phyloP scores from a whole-genome alignment of 2,329 filamentous ascomycete genomes.

The Arthroderma sp. region DNA sequence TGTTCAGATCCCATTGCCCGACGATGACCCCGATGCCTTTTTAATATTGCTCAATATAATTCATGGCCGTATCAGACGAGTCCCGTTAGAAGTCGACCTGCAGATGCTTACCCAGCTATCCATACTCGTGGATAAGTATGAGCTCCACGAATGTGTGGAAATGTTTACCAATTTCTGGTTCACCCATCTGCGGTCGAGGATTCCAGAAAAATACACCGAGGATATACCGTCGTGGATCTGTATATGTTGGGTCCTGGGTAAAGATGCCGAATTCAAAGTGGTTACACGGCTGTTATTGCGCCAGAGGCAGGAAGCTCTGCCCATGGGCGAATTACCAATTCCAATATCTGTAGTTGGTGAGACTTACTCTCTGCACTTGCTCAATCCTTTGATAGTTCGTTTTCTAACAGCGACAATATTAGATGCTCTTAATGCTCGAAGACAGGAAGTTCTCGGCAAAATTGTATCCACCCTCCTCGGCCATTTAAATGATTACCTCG shows the following conservation, averaged over 20 bases:
- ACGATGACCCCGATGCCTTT: conserved; percentile 19
- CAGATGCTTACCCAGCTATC: conserved; percentile 9
- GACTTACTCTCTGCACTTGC: not conserved
- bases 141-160: conserved; percentile 10
- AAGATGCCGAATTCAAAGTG: conserved; percentile 8
- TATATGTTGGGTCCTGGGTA: conserved; percentile 11
- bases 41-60: conserved; percentile 19
- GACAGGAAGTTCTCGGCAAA: conserved; percentile 6
- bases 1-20: conserved; percentile 15
- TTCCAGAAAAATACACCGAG: conserved; percentile 9
- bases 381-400: not conserved
- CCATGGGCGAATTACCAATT: conserved; percentile 9
- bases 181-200: conserved; percentile 7
- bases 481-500: conserved; percentile 10
- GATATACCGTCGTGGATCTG: conserved; percentile 11
- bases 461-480: conserved; percentile 8
- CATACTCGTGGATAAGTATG: conserved; percentile 13
- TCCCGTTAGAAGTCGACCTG: conserved; percentile 12
- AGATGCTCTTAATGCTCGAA: conserved; percentile 10
- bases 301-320: conserved; percentile 7
- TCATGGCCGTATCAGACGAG: conserved; percentile 17
- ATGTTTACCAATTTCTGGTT: conserved; percentile 12
- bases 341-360: conserved; percentile 9
- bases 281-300: conserved; percentile 10
- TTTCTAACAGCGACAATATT: not conserved